Evolutionary conservation across 164 flowering plant genomes (phyloP), one percentile per base, ranked within the genome.

Genomic region (Annona squamosa): DNA sequence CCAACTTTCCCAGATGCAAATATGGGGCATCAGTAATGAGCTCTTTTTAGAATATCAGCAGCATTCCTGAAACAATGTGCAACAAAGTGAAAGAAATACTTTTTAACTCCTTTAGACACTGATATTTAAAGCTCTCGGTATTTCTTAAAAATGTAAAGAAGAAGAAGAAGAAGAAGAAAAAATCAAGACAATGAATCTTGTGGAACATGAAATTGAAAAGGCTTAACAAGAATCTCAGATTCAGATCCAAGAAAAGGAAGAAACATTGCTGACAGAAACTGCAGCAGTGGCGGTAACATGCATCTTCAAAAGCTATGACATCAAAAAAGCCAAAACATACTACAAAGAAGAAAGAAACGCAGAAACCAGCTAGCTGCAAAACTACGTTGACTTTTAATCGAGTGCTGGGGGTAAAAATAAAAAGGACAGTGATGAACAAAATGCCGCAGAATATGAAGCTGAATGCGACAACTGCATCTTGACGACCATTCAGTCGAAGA

Each of bases 1-100:
- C 26, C 47, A 62, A 66, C 47, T 73, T 46, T 45, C 68, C n/a
- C 74, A 65, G 74, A 66, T 66, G 57, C 64, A 68, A 68, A 68
- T 41, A 13, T 4, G 4, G 42, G 56, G 26, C 70, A 46, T 17
- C 17, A 68, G n/a, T 5, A 46, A 16, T 12, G 18, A 4, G 13
- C 1, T 17, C 44, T 16, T 3, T 18, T 37, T 2, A 65, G 45
- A 41, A 67, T 44, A 46, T 46, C 13, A 65, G 16, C 13, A 65
- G 45, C 4, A 7, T 63, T 19, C 9, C 65, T 17, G 65, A 63
- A 12, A 63, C 7, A 63, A 52, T 52, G 59, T 52, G 13, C 37
- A 63, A 17, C 65, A 63, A 63, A n/a, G 19, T 17, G 17, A n/a
- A n/a, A 63, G 9, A n/a, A n/a, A 63, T 2, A 63, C 19, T 19